Percentiles rank a stretch among this genome's conserved stretches.
These are phyloP conservation scores for Phytophthora sojae DNA, from an alignment of 352 stramenopile genomes.

Conservation along the genomic window DNA sequence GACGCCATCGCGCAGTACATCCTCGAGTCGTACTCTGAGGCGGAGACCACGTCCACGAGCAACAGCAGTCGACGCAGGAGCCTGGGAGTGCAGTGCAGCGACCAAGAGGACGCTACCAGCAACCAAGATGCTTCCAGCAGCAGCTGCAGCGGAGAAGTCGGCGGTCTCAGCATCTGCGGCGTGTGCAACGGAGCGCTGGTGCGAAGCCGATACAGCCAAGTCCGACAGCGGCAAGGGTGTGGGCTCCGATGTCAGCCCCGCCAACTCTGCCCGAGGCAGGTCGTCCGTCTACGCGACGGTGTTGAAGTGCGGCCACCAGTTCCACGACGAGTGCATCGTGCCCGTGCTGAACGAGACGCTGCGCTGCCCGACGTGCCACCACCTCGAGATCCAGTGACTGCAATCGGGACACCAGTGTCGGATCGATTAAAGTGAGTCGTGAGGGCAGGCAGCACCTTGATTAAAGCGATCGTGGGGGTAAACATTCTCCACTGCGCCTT, in stretches of 20 bases:
- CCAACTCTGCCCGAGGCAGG: neutral
- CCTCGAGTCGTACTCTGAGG: constrained; percentile 26
- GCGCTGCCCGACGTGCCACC: constrained; percentile 40
- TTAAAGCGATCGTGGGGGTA: neutral
- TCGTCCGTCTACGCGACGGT: constrained; percentile 38
- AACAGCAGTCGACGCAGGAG: constrained; percentile 18
- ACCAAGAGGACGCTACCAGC: constrained; percentile 6
- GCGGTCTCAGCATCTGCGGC: constrained; percentile 17
- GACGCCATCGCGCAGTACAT: constrained; percentile 26
- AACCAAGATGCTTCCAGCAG: neutral
- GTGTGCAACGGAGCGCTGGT: constrained; percentile 35
- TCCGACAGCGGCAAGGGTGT: neutral
- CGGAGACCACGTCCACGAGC: constrained; percentile 1
- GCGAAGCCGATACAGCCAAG: constrained; percentile 5
- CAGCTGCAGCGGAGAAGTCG: neutral
- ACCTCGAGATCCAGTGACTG: constrained; percentile 40
- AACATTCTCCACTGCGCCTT: constrained; percentile 1
- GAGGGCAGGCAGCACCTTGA: no score
- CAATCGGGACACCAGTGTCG: neutral
- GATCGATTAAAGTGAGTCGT: neutral
- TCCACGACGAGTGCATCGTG: constrained; percentile 55
- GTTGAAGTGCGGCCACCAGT: constrained; percentile 45
- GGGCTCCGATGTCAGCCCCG: neutral
- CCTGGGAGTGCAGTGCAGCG: neutral
- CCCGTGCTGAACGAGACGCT: constrained; percentile 45